These are phyloP conservation scores for Colletotrichum incanum DNA, from an alignment of 2,329 filamentous ascomycete species.

Conservation along the genomic window DNA sequence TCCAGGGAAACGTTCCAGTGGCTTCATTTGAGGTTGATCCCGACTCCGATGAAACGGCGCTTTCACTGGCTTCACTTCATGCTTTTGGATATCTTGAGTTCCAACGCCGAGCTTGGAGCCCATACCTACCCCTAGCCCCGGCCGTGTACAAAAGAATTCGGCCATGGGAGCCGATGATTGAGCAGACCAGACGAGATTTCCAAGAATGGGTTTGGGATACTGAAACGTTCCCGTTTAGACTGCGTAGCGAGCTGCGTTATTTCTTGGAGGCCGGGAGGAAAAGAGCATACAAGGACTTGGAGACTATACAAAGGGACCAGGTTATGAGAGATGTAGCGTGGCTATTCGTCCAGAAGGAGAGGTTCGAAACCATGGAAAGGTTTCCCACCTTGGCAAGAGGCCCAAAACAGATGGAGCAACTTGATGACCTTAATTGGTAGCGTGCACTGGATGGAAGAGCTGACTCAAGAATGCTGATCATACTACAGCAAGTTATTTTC, in stretches of 20 bases:
- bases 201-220: conserved; percentile 40
- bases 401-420: background rate
- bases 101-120: conserved; percentile 44
- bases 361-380: background rate
- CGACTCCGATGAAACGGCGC: conserved; percentile 35
- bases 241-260: conserved; percentile 44
- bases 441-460: background rate
- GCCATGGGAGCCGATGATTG: conserved; percentile 40
- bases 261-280: conserved; percentile 39
- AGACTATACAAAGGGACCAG: conserved; percentile 40
- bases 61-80: conserved; percentile 47
- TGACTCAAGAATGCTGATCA: too few species aligned
- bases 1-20: background rate
- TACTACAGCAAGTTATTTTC: fast-evolving
- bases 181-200: conserved; percentile 11
- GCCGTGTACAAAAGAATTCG: conserved; percentile 39
- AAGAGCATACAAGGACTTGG: conserved; percentile 43
- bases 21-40: background rate
- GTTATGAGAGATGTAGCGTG: conserved; percentile 36
- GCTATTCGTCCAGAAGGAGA: conserved; percentile 22
- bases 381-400: background rate
- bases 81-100: conserved; percentile 48
- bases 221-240: conserved; percentile 39
- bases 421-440: background rate
- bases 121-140: conserved; percentile 43